Conservation (phyloP, 2,329 filamentous ascomycete genomes). For the Fusarium brevicatenulatum region DNA sequence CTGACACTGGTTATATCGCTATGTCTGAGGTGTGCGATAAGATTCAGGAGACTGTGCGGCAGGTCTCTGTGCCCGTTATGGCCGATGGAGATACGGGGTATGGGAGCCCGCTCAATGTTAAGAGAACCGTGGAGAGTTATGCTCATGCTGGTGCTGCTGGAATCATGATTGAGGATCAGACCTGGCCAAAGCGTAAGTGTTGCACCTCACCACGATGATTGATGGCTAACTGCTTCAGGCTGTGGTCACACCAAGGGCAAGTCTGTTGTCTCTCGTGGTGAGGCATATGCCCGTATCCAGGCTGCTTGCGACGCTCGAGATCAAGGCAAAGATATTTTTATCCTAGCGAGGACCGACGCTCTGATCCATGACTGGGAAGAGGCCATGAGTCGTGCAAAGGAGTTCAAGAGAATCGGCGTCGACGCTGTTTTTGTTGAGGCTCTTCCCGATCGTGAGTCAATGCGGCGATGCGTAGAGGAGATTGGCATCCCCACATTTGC, state of each 20-base stretch:
- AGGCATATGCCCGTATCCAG: conserved; percentile 57
- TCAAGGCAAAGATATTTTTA: conserved; percentile 56
- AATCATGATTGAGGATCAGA: conserved; percentile 59
- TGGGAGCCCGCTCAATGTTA: conserved; percentile 58
- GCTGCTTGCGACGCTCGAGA: conserved; percentile 58
- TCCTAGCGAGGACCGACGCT: conserved; percentile 57
- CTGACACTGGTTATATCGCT: conserved; percentile 61
- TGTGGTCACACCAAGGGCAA: conserved; percentile 58
- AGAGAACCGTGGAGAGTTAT: conserved; percentile 54
- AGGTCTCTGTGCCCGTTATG: conserved; percentile 55
- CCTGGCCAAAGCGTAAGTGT: conserved; percentile 61
- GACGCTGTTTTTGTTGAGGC: conserved; percentile 57
- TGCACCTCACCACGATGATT: too few species aligned
- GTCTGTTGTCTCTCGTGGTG: conserved; percentile 55
- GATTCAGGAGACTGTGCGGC: conserved; percentile 54
- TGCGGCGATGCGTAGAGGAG: conserved; percentile 51
- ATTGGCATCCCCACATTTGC: conserved; percentile 54
- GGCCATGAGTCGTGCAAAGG: conserved; percentile 52
- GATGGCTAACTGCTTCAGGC: conserved; percentile 8
- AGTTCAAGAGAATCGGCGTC: conserved; percentile 55
- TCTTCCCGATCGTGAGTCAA: conserved; percentile 54
- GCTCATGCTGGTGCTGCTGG: conserved; percentile 53
- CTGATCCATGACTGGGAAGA: conserved; percentile 57
- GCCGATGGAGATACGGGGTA: conserved; percentile 61
- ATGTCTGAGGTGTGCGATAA: conserved; percentile 58